Conservation (phyloP, 257 asterid species). For the Plantago ovata region DNA sequence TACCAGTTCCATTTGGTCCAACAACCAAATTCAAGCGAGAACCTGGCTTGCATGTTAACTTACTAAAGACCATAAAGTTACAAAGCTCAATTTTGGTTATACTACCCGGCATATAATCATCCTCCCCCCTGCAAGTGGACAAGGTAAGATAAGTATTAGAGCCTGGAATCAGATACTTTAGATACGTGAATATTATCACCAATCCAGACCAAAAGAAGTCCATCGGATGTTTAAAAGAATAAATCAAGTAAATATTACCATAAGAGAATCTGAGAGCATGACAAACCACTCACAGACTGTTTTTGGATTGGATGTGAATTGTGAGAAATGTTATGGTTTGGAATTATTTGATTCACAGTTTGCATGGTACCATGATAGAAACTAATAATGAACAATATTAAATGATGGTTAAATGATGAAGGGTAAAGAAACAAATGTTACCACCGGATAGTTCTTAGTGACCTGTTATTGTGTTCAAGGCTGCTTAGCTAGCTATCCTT, state of each 20-base stretch:
- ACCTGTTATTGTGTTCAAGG: too few species aligned
- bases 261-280: background rate
- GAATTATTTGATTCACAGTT: background rate
- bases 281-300: background rate
- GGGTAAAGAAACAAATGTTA: too few species aligned
- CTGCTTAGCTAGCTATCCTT: too few species aligned
- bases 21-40: conserved; percentile 84
- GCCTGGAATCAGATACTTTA: conserved; percentile 4
- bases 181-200: background rate
- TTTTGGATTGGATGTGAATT: background rate
- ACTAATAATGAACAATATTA: too few species aligned
- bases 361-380: too few species aligned
- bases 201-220: conserved; percentile 3
- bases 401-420: too few species aligned
- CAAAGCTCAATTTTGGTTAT: conserved; percentile 71
- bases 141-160: conserved; percentile 8
- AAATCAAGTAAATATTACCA: conserved; percentile 7
- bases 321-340: background rate
- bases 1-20: conserved; percentile 98
- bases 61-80: conserved; percentile 88
- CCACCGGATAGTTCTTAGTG: too few species aligned
- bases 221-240: conserved; percentile 1
- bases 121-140: conserved; percentile 60
- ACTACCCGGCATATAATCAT: conserved; percentile 79
- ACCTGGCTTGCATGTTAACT: conserved; percentile 66